phyloP scores from a whole-genome alignment of 202 grass and related monocot species.

The Dendrocalamus latiflorus region DNA sequence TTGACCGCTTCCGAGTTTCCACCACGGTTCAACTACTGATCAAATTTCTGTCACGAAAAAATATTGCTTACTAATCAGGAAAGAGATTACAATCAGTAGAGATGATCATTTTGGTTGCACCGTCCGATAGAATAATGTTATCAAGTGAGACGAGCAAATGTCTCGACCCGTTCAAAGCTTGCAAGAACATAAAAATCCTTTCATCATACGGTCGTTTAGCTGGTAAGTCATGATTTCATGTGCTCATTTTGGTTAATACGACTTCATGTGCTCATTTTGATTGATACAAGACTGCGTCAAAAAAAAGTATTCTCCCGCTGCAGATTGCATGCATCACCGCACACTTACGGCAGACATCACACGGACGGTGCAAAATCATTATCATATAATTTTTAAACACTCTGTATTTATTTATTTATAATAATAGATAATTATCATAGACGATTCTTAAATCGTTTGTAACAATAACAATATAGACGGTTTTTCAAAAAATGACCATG shows the following conservation, averaged over 20 bases:
- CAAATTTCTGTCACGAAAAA: not conserved
- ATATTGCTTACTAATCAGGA: not conserved
- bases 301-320: not conserved
- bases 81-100: not conserved
- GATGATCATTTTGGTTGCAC: not conserved
- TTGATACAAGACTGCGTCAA: not conserved
- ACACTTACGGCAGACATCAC: too few species aligned
- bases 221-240: not conserved
- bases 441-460: too few species aligned
- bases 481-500: too few species aligned
- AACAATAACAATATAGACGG: too few species aligned
- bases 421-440: too few species aligned
- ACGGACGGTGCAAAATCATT: too few species aligned
- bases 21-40: not conserved
- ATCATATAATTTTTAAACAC: too few species aligned
- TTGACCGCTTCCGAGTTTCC: slow-evolving; percentile 11
- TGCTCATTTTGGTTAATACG: not conserved
- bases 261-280: too few species aligned
- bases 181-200: not conserved
- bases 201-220: too few species aligned
- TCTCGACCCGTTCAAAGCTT: not conserved
- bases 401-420: too few species aligned
- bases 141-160: not conserved
- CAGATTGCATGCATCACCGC: not conserved
- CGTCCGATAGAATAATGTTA: not conserved